Conservation (phyloP, 164 flowering plant genomes). For the Piper longum region DNA sequence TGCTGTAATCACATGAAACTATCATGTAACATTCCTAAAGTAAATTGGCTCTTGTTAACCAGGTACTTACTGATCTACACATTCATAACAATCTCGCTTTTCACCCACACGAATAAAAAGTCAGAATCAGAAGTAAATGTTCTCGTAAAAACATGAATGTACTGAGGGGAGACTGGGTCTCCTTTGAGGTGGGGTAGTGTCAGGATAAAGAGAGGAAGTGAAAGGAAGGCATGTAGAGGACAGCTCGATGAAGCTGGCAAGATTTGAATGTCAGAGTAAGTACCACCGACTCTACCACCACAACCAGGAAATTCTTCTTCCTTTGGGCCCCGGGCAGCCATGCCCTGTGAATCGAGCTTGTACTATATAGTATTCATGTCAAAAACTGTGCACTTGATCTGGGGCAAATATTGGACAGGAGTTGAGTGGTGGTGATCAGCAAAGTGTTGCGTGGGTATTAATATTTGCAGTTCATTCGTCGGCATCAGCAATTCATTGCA, state of each 20-base stretch:
- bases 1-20: no score
- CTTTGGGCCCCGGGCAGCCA: neutral
- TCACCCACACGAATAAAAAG: neutral
- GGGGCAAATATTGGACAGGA: no score
- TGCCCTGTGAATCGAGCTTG: neutral
- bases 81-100: neutral
- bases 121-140: neutral
- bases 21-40: no score
- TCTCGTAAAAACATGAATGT: neutral
- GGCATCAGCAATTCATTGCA: neutral
- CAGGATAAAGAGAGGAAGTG: neutral
- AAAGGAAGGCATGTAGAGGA: neutral
- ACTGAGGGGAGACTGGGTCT: neutral
- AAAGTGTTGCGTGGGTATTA: neutral
- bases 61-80: no score
- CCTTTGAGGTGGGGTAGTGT: neutral
- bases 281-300: neutral
- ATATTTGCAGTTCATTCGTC: neutral
- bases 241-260: constrained; percentile 3
- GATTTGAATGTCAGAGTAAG: neutral
- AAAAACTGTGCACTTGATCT: neutral
- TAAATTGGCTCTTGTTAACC: no score
- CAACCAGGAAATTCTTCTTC: neutral
- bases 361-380: neutral
- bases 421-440: neutral